Evolutionary conservation across 495 filamentous ascomycete genomes (phyloP), one percentile per base, ranked within the genome.

Genomic region (Cladorrhinum samala): DNA sequence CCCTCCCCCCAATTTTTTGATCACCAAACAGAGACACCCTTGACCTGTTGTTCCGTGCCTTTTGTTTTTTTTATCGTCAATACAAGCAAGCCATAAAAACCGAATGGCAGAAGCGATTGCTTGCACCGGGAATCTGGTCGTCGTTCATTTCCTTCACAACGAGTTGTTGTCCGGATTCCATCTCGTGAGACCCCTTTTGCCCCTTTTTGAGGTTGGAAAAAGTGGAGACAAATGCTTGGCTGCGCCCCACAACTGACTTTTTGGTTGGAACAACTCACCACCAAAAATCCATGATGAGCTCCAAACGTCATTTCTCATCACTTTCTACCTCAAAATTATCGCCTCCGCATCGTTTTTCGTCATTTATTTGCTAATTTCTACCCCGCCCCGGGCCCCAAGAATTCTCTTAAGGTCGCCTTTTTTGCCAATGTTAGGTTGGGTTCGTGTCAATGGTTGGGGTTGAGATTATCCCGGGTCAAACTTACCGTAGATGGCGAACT

Each of bases 401-500:
- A 33, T 33, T 33, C 11, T 33, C 27, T 33, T 33, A 5, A 33
- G 11, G 11, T 33, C 27, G 27, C 27, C 27, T 33, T 5, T 5
- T 11, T 33, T 11, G 6, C 27, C 6, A 5, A 33, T 6, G 27
- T 6, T 6, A 33, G 11, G 11, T 33, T 33, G 11, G 27, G n/a
- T n/a, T n/a, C n/a, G n/a, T n/a, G n/a, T n/a, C n/a, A n/a, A n/a
- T n/a, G n/a, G n/a, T n/a, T n/a, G n/a, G n/a, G n/a, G n/a, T n/a
- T n/a, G n/a, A n/a, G n/a, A n/a, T n/a, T n/a, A n/a, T n/a, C n/a
- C n/a, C n/a, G n/a, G n/a, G n/a, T 47, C 21, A 47, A 13, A 25
- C 27, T 47, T 36, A 72, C 89, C 91, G 69, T 96, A 96, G 77
- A 97, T 97, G 63, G 92, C 91, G 71, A 97, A 97, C 76, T 97